These are phyloP conservation scores for Dichotomopilus funicola DNA, from an alignment of 2,329 filamentous ascomycete species.

Conservation along the genomic window DNA sequence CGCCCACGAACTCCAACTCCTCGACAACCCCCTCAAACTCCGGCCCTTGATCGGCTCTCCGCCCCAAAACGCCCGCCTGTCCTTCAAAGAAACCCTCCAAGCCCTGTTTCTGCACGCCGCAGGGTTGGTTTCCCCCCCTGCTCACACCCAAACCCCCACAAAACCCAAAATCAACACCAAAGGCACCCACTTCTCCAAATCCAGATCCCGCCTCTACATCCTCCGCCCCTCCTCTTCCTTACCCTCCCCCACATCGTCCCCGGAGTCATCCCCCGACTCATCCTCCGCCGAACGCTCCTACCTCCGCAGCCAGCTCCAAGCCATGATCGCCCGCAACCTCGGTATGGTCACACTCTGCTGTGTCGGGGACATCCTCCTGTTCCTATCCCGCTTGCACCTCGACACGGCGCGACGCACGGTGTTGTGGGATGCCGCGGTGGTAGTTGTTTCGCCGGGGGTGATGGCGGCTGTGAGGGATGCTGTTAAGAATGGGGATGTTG, in stretches of 20 bases:
- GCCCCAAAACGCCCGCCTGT: background rate
- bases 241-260: background rate
- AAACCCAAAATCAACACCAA: background rate
- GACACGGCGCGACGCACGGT: background rate
- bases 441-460: background rate
- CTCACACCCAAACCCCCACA: background rate
- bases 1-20: background rate
- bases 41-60: background rate
- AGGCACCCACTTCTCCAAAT: background rate
- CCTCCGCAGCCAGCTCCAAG: background rate
- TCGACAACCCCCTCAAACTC: background rate
- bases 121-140: background rate
- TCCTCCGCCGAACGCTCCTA: background rate
- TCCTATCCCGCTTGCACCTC: background rate
- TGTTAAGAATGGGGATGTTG: background rate
- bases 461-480: background rate
- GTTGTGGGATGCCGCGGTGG: constrained; percentile 3
- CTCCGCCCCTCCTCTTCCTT: background rate
- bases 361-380: background rate
- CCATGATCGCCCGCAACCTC: background rate
- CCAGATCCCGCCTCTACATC: background rate
- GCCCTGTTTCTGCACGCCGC: background rate
- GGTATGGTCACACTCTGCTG: background rate
- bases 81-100: background rate
- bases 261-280: background rate